Base-by-base conservation (phyloP, 805 yeast species). In the Ogataea neopini region DNA sequence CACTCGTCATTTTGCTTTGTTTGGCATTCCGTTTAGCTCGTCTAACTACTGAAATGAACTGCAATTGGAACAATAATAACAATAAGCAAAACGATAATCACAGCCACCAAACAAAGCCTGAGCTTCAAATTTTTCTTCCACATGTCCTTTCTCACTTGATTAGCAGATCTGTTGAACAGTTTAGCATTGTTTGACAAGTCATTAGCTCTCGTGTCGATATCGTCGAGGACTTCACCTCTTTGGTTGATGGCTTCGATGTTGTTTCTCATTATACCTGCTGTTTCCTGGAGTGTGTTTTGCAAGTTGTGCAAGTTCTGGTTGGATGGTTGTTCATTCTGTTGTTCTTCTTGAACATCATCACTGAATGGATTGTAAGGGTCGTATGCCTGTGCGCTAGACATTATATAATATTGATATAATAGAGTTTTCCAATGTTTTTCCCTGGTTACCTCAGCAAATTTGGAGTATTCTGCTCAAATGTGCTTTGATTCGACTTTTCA, bases 81-180 rank as follows among this genome's bases (percentile, higher is more conserved):
- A 46, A 92, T 86, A 48, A 92, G 71, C 57, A 92, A 71, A 44
- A 91, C 81, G 62, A 92, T 82, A 44, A 94, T 72, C 20, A 84
- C 83, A 23, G 85, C 86, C 40, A 85, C 81, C 50, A 91, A 84
- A 70, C 98, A 92, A 75, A 91, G 73, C 69, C 96, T 85, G 92
- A 94, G 86, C 75, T 94, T 94, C 81, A 94, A 79, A 68, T 92
- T 96, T 70, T 94, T 92, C 87, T 96, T 88, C 98, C 98, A 92
- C 97, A 92, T 92, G 65, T 91, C 96, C 70, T 91, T 92, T 72
- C 99, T 87, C 40, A 92, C 97, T 60, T 96, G 84, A 72, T 92
- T 92, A 50, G 99, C 98, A 34, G 97, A 96, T 66, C 96, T 81
- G 67, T 95, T 88, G 75, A 94, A 92, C 30, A 96, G 94, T 59